These are phyloP conservation scores for Lecanicillium sp. DNA, from an alignment of 2,329 filamentous ascomycete genomes.

Conservation along the genomic window DNA sequence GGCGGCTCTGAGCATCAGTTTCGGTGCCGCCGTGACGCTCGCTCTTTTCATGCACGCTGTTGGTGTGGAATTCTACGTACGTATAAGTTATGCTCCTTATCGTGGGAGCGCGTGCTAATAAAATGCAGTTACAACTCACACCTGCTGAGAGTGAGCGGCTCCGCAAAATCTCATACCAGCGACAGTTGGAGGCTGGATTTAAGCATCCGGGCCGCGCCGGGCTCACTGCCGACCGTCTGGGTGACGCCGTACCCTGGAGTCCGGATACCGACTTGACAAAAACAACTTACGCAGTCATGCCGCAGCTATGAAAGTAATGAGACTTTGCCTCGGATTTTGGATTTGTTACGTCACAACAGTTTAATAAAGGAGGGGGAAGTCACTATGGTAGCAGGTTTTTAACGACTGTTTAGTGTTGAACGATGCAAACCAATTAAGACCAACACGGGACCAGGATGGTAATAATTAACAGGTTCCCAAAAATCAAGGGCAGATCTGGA, in stretches of 20 bases:
- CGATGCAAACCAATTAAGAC: too few species aligned
- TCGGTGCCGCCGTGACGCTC: slow-evolving; percentile 47
- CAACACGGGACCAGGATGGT: too few species aligned
- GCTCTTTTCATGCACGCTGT: slow-evolving; percentile 43
- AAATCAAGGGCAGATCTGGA: too few species aligned
- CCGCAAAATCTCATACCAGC: slow-evolving; percentile 48
- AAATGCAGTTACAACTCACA: slow-evolving; percentile 41
- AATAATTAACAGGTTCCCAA: too few species aligned
- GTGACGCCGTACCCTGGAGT: slow-evolving; percentile 21
- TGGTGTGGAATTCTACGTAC: slow-evolving; percentile 42
- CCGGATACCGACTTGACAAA: background rate
- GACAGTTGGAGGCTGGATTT: slow-evolving; percentile 49
- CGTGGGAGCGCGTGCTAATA: background rate
- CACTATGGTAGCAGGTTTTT: too few species aligned
- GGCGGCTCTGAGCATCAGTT: slow-evolving; percentile 38
- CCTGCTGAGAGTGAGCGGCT: slow-evolving; percentile 48
- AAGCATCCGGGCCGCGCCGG: slow-evolving; percentile 42
- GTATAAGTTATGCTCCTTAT: slow-evolving; percentile 21
- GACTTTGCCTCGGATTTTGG: too few species aligned
- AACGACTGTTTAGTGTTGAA: too few species aligned
- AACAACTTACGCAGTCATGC: background rate
- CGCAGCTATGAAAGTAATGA: background rate
- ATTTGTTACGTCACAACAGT: too few species aligned
- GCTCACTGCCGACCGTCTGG: slow-evolving; percentile 35
- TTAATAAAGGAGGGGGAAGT: too few species aligned